These are phyloP conservation scores for Spiraea crenata DNA, from an alignment of 331 rosid genomes.

Conservation along the genomic window DNA sequence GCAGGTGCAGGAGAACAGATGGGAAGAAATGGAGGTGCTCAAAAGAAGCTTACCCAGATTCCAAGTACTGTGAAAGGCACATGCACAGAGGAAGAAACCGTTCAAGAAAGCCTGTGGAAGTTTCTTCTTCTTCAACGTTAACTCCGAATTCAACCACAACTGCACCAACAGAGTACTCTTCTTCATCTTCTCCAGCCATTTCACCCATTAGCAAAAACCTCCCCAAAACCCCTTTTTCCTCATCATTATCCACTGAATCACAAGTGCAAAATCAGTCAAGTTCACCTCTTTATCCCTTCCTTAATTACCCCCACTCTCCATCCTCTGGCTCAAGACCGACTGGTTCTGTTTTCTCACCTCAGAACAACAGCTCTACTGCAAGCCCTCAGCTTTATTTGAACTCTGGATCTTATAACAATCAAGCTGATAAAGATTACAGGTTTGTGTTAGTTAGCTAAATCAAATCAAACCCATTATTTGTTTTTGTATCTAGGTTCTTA, in stretches of 20 bases:
- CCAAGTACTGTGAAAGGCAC: constrained; percentile 96
- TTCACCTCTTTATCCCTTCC: constrained; percentile 50
- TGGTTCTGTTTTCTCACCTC: constrained; percentile 50
- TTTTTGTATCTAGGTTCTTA: background rate
- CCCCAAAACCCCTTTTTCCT: constrained; percentile 37
- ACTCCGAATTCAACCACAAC: constrained; percentile 17
- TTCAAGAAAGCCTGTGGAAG: constrained; percentile 99
- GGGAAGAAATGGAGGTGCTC: constrained; percentile 99
- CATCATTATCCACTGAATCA: constrained; percentile 43
- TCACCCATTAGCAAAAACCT: constrained; percentile 42
- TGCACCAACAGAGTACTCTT: constrained; percentile 28
- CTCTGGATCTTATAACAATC: constrained; percentile 56
- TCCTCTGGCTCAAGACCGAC: constrained; percentile 53
- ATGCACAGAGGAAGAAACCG: constrained; percentile 99
- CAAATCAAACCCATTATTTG: background rate
- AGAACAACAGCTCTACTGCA: constrained; percentile 34
- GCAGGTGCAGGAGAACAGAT: constrained; percentile 99
- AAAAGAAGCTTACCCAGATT: constrained; percentile 95
- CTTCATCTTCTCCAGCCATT: constrained; percentile 28
- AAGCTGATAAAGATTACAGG: constrained; percentile 72
- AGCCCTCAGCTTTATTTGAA: constrained; percentile 62
- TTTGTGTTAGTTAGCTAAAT: constrained; percentile 2
- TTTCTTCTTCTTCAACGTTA: constrained; percentile 48
- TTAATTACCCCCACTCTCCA: constrained; percentile 46
- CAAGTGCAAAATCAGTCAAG: constrained; percentile 39